Conservation (phyloP, 2,329 filamentous ascomycete genomes). For the Fusarium neocosmosporiellum region DNA sequence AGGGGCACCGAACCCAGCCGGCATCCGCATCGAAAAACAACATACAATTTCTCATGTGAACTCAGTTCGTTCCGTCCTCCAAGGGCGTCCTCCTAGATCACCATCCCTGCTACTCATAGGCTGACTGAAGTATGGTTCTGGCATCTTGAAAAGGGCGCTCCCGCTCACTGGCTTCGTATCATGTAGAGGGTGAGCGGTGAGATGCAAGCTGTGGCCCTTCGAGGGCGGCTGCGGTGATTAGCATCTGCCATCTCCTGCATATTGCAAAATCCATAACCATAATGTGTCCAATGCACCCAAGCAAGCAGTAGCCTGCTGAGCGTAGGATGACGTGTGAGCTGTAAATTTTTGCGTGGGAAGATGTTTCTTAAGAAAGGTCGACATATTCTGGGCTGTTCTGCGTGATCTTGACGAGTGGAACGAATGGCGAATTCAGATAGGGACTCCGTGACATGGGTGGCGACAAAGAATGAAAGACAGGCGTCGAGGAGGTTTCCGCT, state of each 20-base stretch:
- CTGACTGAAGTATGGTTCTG: conserved; percentile 36
- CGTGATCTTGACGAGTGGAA: conserved; percentile 49
- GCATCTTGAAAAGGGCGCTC: conserved; percentile 18
- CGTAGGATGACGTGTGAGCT: conserved; percentile 69
- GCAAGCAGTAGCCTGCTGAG: conserved; percentile 60
- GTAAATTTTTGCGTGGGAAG: conserved; percentile 64
- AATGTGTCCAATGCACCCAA: conserved; percentile 69
- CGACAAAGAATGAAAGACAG: conserved; percentile 41
- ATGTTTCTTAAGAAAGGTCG: conserved; percentile 59
- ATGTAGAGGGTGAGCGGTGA: conserved; percentile 34
- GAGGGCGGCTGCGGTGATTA: conserved; percentile 37
- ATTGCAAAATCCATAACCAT: conserved; percentile 71
- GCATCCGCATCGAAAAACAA: conserved; percentile 36
- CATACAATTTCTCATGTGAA: conserved; percentile 40
- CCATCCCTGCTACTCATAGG: conserved; percentile 33
- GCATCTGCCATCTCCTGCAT: conserved; percentile 52
- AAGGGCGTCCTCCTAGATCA: conserved; percentile 29
- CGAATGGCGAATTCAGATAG: conserved; percentile 46
- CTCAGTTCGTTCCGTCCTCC: conserved; percentile 15
- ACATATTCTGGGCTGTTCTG: conserved; percentile 58
- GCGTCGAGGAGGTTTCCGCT: conserved; percentile 6
- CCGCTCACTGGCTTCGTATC: conserved; percentile 15
- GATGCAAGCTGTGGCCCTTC: conserved; percentile 39
- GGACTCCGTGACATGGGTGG: conserved; percentile 38
- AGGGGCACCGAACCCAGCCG: conserved; percentile 30